Conservation (phyloP, 1,139 yeast genomes). For the Geotrichum siamense region DNA sequence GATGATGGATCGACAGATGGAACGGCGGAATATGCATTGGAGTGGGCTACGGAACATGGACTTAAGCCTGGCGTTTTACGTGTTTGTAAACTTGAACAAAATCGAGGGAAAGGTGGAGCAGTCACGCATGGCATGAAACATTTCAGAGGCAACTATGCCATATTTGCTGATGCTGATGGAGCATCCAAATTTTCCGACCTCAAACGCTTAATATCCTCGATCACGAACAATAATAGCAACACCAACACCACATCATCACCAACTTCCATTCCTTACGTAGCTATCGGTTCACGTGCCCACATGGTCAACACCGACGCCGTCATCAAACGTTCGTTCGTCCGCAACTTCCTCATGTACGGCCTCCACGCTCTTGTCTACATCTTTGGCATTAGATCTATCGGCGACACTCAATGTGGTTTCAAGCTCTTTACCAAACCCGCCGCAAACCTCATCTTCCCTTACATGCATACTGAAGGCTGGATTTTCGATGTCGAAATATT, state of each 20-base stretch:
- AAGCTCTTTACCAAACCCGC: slow-evolving; percentile 77
- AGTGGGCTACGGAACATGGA: slow-evolving; percentile 44
- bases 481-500: slow-evolving; percentile 92
- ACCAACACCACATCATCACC: slow-evolving; percentile 7
- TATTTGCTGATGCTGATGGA: slow-evolving; percentile 98
- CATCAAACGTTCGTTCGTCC: slow-evolving; percentile 77
- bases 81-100: slow-evolving; percentile 58
- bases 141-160: slow-evolving; percentile 60
- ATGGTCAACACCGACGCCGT: slow-evolving; percentile 96
- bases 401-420: slow-evolving; percentile 97
- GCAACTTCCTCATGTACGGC: slow-evolving; percentile 91
- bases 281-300: slow-evolving; percentile 92
- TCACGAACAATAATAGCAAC: slow-evolving; percentile 27
- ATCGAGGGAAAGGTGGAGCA: slow-evolving; percentile 97
- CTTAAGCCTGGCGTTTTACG: slow-evolving; percentile 56
- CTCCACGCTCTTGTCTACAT: slow-evolving; percentile 77
- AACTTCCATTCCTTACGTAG: slow-evolving; percentile 45
- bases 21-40: slow-evolving; percentile 65
- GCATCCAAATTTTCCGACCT: slow-evolving; percentile 80
- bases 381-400: slow-evolving; percentile 79
- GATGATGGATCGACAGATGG: slow-evolving; percentile 90
- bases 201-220: slow-evolving; percentile 43
- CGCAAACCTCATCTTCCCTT: slow-evolving; percentile 63
- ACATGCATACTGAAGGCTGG: slow-evolving; percentile 96
- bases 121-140: slow-evolving; percentile 88